phyloP scores from a whole-genome alignment of 164 flowering plant species.

The Aristolochia contorta region DNA sequence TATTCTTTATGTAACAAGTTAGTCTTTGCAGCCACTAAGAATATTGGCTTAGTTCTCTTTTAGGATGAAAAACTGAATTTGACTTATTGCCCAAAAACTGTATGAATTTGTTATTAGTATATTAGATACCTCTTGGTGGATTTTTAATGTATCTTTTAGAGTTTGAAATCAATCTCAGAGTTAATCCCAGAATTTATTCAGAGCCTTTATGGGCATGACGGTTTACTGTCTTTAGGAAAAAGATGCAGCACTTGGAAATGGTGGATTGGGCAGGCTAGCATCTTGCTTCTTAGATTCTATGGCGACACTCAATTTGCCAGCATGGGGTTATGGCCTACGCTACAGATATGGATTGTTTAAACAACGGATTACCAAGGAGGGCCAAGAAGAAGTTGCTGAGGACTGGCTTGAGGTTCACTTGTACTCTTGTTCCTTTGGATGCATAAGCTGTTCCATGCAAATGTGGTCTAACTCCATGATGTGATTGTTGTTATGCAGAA shows the following conservation, averaged over 20 bases:
- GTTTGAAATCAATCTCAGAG: too few species aligned
- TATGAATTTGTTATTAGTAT: too few species aligned
- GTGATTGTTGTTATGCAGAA: constrained; percentile 44
- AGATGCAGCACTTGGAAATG: constrained; percentile 99
- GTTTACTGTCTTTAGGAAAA: constrained; percentile 47
- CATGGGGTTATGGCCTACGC: constrained; percentile 98
- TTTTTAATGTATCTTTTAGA: too few species aligned
- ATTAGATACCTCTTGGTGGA: too few species aligned
- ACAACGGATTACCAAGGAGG: constrained; percentile 67
- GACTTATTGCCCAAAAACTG: too few species aligned
- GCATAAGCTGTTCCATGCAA: not conserved
- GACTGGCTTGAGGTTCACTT: constrained; percentile 97
- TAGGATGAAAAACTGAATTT: too few species aligned
- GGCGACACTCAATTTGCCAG: constrained; percentile 94
- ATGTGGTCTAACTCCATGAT: constrained; percentile 2
- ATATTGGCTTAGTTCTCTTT: too few species aligned
- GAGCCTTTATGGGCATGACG: not conserved
- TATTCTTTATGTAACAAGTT: too few species aligned
- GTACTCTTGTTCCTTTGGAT: not conserved
- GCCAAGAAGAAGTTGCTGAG: constrained; percentile 90
- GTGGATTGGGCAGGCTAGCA: constrained; percentile 97
- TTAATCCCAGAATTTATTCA: not conserved
- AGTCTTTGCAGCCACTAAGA: too few species aligned
- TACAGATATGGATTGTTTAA: constrained; percentile 93
- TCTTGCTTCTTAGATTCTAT: constrained; percentile 94